Evolutionary conservation across 140 eudicot genomes (phyloP).

Genomic region (Bidens hawaiensis): DNA sequence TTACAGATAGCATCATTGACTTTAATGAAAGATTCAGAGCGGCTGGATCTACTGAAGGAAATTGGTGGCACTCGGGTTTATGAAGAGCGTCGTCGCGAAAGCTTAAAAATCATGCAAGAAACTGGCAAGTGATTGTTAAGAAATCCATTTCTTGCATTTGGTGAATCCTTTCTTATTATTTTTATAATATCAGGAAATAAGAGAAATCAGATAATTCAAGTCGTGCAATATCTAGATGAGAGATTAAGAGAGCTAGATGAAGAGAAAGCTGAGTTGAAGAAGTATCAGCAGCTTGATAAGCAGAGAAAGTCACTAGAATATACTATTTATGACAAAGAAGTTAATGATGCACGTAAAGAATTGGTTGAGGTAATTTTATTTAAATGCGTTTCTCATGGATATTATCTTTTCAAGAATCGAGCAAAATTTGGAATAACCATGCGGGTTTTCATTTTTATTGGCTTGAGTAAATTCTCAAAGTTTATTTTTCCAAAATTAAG

Average conservation of each 20-base stretch:
- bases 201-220: slow-evolving; percentile 93
- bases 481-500: background rate
- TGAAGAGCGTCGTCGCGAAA: slow-evolving; percentile 96
- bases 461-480: background rate
- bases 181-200: slow-evolving; percentile 59
- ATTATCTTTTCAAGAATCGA: background rate
- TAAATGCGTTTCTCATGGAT: background rate
- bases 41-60: slow-evolving; percentile 92
- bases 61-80: slow-evolving; percentile 98
- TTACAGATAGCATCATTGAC: slow-evolving; percentile 79
- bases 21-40: too few relatives aligned
- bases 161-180: slow-evolving; percentile 17
- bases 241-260: too few relatives aligned
- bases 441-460: too few relatives aligned
- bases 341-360: slow-evolving; percentile 71
- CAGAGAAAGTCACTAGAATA: slow-evolving; percentile 91
- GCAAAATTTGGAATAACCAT: too few relatives aligned
- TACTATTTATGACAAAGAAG: too few relatives aligned
- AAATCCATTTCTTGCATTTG: too few relatives aligned
- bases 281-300: slow-evolving; percentile 90
- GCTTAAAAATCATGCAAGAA: slow-evolving; percentile 98
- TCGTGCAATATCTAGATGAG: slow-evolving; percentile 93
- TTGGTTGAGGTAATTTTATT: slow-evolving; percentile 57
- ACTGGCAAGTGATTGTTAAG: slow-evolving; percentile 58
- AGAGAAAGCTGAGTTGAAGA: slow-evolving; percentile 89